Percentiles rank a stretch among this genome's conserved stretches.
Conservation (phyloP, 495 filamentous ascomycete genomes). For the Podospora fimiseda region DNA sequence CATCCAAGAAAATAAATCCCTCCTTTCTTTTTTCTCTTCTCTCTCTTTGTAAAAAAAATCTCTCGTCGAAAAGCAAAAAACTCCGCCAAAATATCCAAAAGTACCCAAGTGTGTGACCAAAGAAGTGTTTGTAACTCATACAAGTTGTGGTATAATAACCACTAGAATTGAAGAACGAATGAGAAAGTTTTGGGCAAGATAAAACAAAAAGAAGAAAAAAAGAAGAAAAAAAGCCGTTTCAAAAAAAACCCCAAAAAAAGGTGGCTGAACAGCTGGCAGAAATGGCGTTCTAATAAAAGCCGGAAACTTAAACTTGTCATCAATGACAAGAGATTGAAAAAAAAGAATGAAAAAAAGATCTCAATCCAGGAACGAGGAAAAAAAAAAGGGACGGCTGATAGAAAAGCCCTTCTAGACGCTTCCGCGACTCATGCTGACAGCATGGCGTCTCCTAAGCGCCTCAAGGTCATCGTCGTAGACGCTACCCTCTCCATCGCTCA, state of each 20-base stretch:
- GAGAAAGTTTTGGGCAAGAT: neutral
- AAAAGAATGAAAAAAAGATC: neutral
- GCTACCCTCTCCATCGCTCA: conserved; percentile 37
- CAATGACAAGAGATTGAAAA: neutral
- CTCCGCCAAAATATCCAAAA: neutral
- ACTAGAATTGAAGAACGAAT: neutral
- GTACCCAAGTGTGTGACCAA: neutral
- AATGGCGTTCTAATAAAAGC: neutral
- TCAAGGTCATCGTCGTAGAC: conserved; percentile 29
- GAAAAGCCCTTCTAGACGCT: conserved; percentile 16
- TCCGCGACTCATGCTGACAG: conserved; percentile 17
- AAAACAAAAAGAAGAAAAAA: neutral
- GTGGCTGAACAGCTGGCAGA: neutral
- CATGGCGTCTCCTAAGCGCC: conserved; percentile 10
- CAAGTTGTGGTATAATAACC: neutral
- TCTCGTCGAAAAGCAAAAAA: too few relatives aligned
- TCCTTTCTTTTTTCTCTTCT: too few relatives aligned
- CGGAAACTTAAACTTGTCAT: neutral
- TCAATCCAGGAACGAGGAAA: neutral
- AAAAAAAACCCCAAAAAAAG: neutral
- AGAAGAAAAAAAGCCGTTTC: neutral
- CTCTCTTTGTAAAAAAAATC: too few relatives aligned
- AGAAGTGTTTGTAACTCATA: neutral
- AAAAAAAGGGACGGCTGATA: neutral
- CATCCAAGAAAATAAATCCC: too few relatives aligned